These are phyloP conservation scores for Amauroascus verrucosus DNA, from an alignment of 2,329 filamentous ascomycete genomes.

Conservation along the genomic window DNA sequence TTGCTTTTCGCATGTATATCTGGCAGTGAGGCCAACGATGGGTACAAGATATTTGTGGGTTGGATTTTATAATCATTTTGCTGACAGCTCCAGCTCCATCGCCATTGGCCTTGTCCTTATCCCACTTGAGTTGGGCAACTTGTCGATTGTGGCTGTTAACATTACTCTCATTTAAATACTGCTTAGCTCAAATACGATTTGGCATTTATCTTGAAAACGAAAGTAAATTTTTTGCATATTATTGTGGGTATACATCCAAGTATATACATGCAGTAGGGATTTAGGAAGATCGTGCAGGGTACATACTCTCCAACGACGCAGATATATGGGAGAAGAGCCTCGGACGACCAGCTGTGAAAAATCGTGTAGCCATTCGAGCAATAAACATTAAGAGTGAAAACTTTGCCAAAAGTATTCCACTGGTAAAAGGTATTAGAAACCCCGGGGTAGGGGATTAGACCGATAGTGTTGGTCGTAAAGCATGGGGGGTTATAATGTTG, in stretches of 20 bases:
- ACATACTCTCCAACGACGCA: too few relatives aligned
- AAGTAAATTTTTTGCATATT: too few relatives aligned
- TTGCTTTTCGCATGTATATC: neutral
- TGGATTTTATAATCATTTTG: neutral
- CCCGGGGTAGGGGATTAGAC: neutral
- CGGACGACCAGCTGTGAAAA: neutral
- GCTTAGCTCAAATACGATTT: too few relatives aligned
- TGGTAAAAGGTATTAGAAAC: neutral
- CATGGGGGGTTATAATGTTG: neutral
- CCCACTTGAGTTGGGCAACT: neutral
- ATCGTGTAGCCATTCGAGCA: neutral
- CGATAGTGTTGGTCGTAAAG: neutral
- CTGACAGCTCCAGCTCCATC: neutral
- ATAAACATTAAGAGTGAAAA: constrained; percentile 4
- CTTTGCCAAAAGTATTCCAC: neutral
- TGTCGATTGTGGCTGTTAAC: neutral
- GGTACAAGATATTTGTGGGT: neutral
- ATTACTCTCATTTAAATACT: too few relatives aligned
- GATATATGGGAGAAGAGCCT: neutral
- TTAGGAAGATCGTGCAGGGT: too few relatives aligned
- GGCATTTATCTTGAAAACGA: too few relatives aligned
- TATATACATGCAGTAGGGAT: too few relatives aligned
- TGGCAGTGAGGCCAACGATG: neutral
- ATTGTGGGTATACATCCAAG: too few relatives aligned
- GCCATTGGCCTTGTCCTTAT: too few relatives aligned